Base-by-base conservation (phyloP, 2,329 filamentous ascomycete genomes). In the Trichoderma sp. region DNA sequence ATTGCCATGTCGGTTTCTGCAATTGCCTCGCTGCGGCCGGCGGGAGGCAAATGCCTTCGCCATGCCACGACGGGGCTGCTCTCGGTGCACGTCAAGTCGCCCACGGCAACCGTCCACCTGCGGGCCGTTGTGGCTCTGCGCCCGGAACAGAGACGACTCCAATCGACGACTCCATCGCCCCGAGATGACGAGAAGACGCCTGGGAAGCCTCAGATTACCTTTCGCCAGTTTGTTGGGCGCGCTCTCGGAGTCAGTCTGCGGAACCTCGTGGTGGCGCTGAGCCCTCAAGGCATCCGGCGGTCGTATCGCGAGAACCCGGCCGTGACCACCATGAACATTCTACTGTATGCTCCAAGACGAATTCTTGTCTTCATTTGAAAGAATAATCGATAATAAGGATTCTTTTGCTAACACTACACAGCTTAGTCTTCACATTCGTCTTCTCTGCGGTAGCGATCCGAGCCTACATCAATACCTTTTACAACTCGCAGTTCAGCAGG, bases 391-490 rank as follows among this genome's bases (percentile, higher is more conserved):
- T n/a, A n/a, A n/a, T n/a, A n/a, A n/a, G n/a, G n/a, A n/a, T n/a
- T n/a, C n/a, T n/a, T n/a, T n/a, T n/a, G n/a, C n/a, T 66, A 39
- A 66, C n/a, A 8, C 1, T 24, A 11, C 3, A 1, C 11, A 81
- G 79, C 13, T 72, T 80, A 11, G 37, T 76, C 21, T 68, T 78
- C 18, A 76, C 76, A 16, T 71, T 75, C 49, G 71, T 73, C 51
- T 71, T 80, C 66, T 76, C 72, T 63, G 75, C 70, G 55, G 74
- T 80, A 51, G 75, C 78, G 32, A 73, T 79, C 34, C 74, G 75
- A 70, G 76, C 83, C 59, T 88, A 87, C 78, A 84, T 86, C 71
- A 80, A 80, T 72, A 86, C 86, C 72, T 88, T 88, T 76, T 84
- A 87, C 74, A 82, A 84, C 65, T 76, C 80, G 32, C 83, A 87